Conservation (phyloP, 2,329 filamentous ascomycete genomes). For the Nakataea oryzae region DNA sequence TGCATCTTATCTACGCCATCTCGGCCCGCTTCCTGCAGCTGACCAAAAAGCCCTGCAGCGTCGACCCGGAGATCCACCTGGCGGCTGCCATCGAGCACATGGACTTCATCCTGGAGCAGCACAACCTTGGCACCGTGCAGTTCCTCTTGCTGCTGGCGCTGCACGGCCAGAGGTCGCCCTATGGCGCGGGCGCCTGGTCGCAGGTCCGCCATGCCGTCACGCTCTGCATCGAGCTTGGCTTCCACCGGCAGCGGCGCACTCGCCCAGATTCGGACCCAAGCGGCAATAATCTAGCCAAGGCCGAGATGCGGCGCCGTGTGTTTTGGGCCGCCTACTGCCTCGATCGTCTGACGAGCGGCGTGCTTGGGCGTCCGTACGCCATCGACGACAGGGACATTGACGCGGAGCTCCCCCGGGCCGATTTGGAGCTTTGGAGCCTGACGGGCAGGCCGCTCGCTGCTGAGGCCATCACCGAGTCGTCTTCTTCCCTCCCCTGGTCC, state of each 20-base stretch:
- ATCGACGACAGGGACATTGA: conserved; percentile 23
- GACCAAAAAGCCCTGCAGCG: conserved; percentile 13
- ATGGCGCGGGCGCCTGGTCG: conserved; percentile 23
- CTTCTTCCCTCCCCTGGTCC: conserved; percentile 8
- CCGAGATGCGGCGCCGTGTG: conserved; percentile 17
- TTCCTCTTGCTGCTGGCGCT: conserved; percentile 20
- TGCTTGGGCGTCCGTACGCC: conserved; percentile 21
- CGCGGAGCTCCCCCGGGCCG: conserved; percentile 16
- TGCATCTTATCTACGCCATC: conserved; percentile 16
- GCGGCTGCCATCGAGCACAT: conserved; percentile 18
- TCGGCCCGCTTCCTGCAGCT: conserved; percentile 15
- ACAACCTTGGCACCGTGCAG: conserved; percentile 20
- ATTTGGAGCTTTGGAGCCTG: conserved; percentile 12
- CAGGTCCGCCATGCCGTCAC: conserved; percentile 20
- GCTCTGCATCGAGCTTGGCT: conserved; percentile 19
- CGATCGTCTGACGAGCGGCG: conserved; percentile 20
- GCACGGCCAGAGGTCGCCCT: conserved; percentile 20
- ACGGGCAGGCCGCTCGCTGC: conserved; percentile 4
- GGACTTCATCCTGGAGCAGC: conserved; percentile 20
- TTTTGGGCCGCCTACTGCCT: conserved; percentile 25
- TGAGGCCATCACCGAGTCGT: neutral
- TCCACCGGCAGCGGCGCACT: conserved; percentile 14
- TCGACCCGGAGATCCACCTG: conserved; percentile 17
- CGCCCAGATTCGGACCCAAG: neutral
- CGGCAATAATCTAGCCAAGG: conserved; percentile 6